Base-by-base conservation (phyloP, 164 flowering plant species). In the Amborella trichopoda region DNA sequence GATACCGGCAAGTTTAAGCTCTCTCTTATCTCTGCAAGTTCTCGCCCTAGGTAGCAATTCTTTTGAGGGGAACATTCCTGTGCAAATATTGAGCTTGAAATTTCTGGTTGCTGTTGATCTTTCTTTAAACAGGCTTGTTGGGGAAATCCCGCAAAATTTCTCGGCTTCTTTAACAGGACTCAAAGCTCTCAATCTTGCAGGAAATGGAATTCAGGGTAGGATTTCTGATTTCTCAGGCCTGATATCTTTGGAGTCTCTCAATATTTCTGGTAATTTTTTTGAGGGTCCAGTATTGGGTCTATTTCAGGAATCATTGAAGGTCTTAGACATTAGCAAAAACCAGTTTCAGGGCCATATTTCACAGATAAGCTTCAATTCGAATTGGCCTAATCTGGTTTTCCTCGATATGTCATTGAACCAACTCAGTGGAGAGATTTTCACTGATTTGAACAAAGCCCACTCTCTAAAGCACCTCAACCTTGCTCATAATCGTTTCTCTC, bases 271-370 rank as follows among this genome's bases (percentile, higher is more conserved):
- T 27, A 86, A 86, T 53, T 28, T 36, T 40, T 80, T 86, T 53
- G 66, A 76, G 32, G 96, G 96, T 60, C 73, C 89, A 25, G 74
- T 72, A n/a, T 45, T 65, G 52, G 74, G 67, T 23, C 28, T 75
- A 28, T 70, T 82, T 53, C 63, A 57, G 60, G 68, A 56, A 58
- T 54, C 54, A 18, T 30, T 86, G 62, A 59, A 82, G 69, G 73
- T 80, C 36, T 42, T 81, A 26, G 94, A 87, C 62, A 66, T 87
- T 54, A 83, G 96, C 55, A 50, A 53, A 34, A 87, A 87, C 66
- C 81, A 66, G 63, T 81, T 87, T 56, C 73, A 80, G 48, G 96
- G 93, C 37, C 78, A 75, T 65, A 63, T 86, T 62, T 70, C 84
- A 60, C 73, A 73, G 77, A 77, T 76, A 71, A 60, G 66, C 39